Base-by-base conservation (phyloP, 2,329 filamentous ascomycete species). In the Mariannaea elegans region DNA sequence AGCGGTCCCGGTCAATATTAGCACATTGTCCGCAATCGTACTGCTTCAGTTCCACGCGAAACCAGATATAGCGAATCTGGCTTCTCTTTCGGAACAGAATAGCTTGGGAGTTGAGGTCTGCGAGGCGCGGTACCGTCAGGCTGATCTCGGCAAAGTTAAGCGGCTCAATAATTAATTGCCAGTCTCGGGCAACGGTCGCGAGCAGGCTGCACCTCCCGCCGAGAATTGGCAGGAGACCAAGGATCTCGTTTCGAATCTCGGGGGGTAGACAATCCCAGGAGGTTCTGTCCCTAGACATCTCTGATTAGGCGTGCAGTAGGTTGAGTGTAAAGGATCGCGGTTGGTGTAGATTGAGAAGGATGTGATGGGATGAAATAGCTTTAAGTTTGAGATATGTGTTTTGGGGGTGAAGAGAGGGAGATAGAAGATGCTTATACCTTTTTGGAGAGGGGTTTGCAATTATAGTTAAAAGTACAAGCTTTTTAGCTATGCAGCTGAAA, bases 21-120 rank as follows among this genome's bases (percentile, higher is more conserved):
- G 24, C 27, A 41, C 63, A 73, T 31, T 44, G 7, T 7, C 1
- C 38, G 61, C 71, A 71, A 42, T 69, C 55, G 21, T 72, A 73
- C 29, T 54, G 34, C 57, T 70, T 41, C n/a, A 73, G 60, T 59
- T 73, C 72, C 48, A 70, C 44, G n/a, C 65, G 59, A 62, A 73
- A 70, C 68, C 72, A 73, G n/a, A 73, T 64, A 46, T 71, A 73
- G 39, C 50, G 64, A 23, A 73, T 64, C 2, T 48, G 61, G 23
- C 31, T 47, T 66, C 69, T 64, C 34, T 62, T 70, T 56, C 62
- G 64, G 36, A 45, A 64, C 19, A 72, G 42, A 54, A 72, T 64
- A 42, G 53, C 49, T 49, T 19, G 38, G 19, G 65, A 70, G 13
- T 56, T 50, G 16, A 48, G 53, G 44, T 68, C 57, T 27, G 32